Percentiles rank a stretch among this genome's conserved stretches.
Evolutionary conservation across 2,329 filamentous ascomycete species (phyloP).

Genomic region (Dothideomycetidae sp.): DNA sequence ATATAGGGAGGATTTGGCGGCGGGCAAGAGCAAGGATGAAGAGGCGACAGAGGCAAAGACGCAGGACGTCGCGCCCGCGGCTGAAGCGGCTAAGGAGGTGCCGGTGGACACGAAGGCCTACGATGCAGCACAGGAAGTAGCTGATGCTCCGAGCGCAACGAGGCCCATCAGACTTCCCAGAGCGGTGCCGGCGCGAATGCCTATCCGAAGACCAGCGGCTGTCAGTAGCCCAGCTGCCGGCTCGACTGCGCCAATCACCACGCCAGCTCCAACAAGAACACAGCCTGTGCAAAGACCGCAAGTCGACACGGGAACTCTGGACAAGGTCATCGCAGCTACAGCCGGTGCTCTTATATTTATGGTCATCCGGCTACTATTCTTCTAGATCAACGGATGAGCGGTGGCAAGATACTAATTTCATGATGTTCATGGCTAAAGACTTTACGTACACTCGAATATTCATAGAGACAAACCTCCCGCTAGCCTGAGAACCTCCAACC

Average conservation of each 20-base stretch:
- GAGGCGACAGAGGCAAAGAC: conserved; percentile 9
- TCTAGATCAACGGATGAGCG: too few species aligned
- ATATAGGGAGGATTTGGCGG: conserved; percentile 57
- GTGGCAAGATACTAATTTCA: too few species aligned
- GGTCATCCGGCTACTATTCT: conserved; percentile 33
- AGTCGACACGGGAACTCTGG: conserved; percentile 45
- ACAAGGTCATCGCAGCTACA: conserved; percentile 63
- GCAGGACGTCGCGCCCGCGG: conserved; percentile 2
- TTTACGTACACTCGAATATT: too few species aligned
- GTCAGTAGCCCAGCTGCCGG: neutral
- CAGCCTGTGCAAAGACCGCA: conserved; percentile 12
- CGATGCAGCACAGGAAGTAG: neutral
- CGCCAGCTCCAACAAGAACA: conserved; percentile 12
- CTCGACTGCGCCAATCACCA: conserved; percentile 14
- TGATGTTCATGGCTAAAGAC: too few species aligned
- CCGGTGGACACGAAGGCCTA: conserved; percentile 1
- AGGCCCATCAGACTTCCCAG: neutral
- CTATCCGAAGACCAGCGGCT: conserved; percentile 7
- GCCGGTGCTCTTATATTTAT: conserved; percentile 56
- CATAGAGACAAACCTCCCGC: too few species aligned
- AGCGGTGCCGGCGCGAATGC: conserved; percentile 7
- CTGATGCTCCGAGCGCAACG: conserved; percentile 1
- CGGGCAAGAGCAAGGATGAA: conserved; percentile 19
- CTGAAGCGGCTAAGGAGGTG: neutral
- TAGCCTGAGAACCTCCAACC: too few species aligned